These are phyloP conservation scores for Posidonia australis DNA, from an alignment of 106 monocot species.

Conservation along the genomic window DNA sequence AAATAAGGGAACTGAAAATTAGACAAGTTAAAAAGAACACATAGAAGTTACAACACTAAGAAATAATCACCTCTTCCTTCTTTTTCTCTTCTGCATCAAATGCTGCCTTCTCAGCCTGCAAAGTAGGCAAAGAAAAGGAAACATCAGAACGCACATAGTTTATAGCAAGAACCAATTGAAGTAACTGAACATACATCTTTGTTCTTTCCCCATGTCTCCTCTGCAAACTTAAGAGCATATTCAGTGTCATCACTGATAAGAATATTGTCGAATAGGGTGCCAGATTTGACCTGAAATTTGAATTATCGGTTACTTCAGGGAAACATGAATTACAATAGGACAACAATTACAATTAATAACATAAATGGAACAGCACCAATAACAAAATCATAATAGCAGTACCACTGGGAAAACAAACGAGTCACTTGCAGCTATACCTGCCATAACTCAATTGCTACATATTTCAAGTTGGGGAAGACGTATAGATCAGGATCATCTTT, in stretches of 20 bases:
- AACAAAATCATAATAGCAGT: background rate
- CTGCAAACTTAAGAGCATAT: constrained; percentile 63
- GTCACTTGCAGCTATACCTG: constrained; percentile 11
- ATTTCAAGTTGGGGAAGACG: constrained; percentile 55
- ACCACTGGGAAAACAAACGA: too few species aligned
- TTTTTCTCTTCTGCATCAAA: constrained; percentile 74
- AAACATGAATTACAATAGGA: background rate
- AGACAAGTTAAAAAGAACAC: background rate
- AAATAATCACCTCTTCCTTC: constrained; percentile 36
- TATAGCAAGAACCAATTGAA: background rate
- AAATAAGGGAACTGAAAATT: background rate
- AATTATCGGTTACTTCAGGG: background rate
- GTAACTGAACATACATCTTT: constrained; percentile 47
- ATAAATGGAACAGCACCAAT: background rate
- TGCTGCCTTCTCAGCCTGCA: constrained; percentile 71
- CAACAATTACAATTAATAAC: background rate
- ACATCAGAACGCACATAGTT: background rate
- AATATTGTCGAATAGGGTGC: constrained; percentile 78
- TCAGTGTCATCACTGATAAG: constrained; percentile 66
- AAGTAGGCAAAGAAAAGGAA: background rate
- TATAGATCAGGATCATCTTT: constrained; percentile 66
- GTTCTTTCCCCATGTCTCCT: constrained; percentile 75
- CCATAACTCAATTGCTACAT: constrained; percentile 53
- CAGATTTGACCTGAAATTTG: constrained; percentile 59
- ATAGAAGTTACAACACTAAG: background rate